Evolutionary conservation across 148 eudicot species (phyloP).

Genomic region (Rhododendron griersonianum): DNA sequence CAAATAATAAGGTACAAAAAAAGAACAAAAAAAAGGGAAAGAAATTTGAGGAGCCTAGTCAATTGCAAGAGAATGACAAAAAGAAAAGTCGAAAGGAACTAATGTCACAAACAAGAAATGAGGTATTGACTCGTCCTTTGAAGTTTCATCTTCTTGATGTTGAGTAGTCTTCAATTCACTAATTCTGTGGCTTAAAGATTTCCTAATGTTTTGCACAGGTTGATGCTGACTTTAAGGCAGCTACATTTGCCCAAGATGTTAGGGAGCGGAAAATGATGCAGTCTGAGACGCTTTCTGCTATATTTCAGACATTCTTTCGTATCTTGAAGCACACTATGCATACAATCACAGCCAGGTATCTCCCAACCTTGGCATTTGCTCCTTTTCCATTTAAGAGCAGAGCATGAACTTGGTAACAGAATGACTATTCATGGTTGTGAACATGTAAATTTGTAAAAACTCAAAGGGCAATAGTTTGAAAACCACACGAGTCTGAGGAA

Average conservation of each 20-base stretch:
- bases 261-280: constrained; percentile 69
- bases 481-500: neutral
- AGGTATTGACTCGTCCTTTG: constrained; percentile 39
- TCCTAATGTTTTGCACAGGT: constrained; percentile 47
- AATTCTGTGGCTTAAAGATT: neutral
- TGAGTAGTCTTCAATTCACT: neutral
- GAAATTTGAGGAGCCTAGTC: constrained; percentile 45
- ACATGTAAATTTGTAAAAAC: neutral
- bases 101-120: constrained; percentile 70
- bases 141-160: neutral
- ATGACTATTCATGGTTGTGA: neutral
- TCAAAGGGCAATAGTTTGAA: neutral
- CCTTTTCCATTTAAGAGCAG: neutral
- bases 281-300: constrained; percentile 66
- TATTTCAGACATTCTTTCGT: constrained; percentile 80
- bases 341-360: constrained; percentile 37
- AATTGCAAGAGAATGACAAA: constrained; percentile 43
- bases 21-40: constrained; percentile 57
- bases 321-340: constrained; percentile 66
- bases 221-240: constrained; percentile 80
- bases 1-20: constrained; percentile 38
- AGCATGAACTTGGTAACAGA: neutral
- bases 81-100: constrained; percentile 60
- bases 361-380: neutral
- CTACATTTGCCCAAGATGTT: constrained; percentile 65